Evolutionary conservation across 129 eudicot species (phyloP), one percentile per base, ranked within the genome.

Genomic region (Artemisia argyi): DNA sequence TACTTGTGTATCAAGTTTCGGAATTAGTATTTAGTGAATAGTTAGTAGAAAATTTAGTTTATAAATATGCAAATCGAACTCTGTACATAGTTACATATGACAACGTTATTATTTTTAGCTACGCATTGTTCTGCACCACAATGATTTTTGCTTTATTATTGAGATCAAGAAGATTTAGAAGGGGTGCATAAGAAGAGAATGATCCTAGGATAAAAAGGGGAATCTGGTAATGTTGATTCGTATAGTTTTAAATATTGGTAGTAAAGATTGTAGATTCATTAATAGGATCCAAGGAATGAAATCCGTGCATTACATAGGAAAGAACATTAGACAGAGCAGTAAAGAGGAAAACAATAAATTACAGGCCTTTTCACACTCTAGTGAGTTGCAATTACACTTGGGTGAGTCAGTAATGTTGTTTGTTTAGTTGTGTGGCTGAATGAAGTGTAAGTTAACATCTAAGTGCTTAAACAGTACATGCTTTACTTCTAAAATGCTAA

Each of bases 301-400:
- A 68, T 11, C 5, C 1, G 11, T 51, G 26, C 3, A 28, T 47
- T 28, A 69, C 50, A 20, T 39, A 44, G 63, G 55, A 53, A 13
- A 42, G n/a, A n/a, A n/a, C n/a, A n/a, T n/a, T n/a, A n/a, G n/a
- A n/a, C n/a, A n/a, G n/a, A n/a, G n/a, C n/a, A n/a, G n/a, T n/a
- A n/a, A n/a, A n/a, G n/a, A n/a, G 75, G 42, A 52, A 2, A 71
- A 71, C 47, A 20, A 58, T 57, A 22, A 44, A 71, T 26, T 44
- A 42, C 67, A 14, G 22, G 20, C 4, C 15, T 11, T 12, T 66
- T 48, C 59, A 58, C 56, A 11, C 47, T 32, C 1, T 61, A 58
- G 67, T 16, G 47, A 44, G 47, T 22, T 48, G 67, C 46, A 44
- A 19, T 53, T 44, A 4, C 10, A 55, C 19, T 51, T n/a, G 55